Conservation (phyloP, 2,329 filamentous ascomycete species). For the Fusarium setosum region DNA sequence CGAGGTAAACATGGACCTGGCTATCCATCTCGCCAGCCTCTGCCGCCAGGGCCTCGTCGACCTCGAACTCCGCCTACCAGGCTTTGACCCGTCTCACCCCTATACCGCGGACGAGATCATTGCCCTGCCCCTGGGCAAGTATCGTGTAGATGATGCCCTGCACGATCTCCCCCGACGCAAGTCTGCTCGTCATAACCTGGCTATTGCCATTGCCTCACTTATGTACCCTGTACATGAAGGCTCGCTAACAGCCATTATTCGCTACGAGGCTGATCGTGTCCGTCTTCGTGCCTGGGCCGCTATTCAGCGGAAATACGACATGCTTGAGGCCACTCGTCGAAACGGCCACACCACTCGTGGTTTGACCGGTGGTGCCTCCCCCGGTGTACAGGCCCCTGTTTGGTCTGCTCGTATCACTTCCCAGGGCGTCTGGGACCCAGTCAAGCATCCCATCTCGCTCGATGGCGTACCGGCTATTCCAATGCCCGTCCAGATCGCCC, state of each 20-base stretch:
- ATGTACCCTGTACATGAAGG: conserved; percentile 49
- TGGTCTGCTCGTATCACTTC: conserved; percentile 48
- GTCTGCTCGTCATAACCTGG: conserved; percentile 46
- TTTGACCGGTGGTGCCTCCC: conserved; percentile 45
- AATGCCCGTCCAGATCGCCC: conserved; percentile 49
- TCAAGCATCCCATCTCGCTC: conserved; percentile 45
- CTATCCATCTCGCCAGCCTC: conserved; percentile 42
- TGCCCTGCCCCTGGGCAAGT: conserved; percentile 44
- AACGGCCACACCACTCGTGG: conserved; percentile 45
- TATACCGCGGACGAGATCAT: conserved; percentile 52
- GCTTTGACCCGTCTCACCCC: conserved; percentile 44
- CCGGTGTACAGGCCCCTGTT: conserved; percentile 47
- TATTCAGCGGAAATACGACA: conserved; percentile 51
- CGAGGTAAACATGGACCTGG: conserved; percentile 41
- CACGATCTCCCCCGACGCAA: conserved; percentile 50
- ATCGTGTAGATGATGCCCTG: conserved; percentile 46
- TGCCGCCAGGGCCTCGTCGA: conserved; percentile 45
- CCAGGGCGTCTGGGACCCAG: conserved; percentile 50
- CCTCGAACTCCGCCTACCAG: conserved; percentile 40
- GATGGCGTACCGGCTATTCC: conserved; percentile 47
- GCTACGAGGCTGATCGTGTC: conserved; percentile 51
- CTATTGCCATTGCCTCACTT: conserved; percentile 46
- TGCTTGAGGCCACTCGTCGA: conserved; percentile 45
- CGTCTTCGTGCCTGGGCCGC: conserved; percentile 50
- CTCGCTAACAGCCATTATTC: conserved; percentile 51